Percentiles rank a stretch among this genome's conserved stretches.
These are phyloP conservation scores for Fonsecaea erecta DNA, from an alignment of 2,329 filamentous ascomycete species.

Conservation along the genomic window DNA sequence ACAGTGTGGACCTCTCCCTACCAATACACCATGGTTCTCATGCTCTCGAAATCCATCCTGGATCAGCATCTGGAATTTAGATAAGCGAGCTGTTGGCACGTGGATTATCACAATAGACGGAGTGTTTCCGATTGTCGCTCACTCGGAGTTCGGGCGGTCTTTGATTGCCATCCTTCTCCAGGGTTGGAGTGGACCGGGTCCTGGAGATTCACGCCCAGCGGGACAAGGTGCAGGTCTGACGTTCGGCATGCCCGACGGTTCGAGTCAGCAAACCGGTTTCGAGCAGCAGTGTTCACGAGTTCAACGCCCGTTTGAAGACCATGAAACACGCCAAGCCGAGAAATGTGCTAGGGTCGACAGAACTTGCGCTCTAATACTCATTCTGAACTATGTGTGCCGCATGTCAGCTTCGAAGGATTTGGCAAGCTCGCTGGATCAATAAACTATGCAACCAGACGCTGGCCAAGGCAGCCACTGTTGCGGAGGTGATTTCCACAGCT, in stretches of 20 bases:
- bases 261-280: slow-evolving; percentile 13
- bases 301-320: neutral
- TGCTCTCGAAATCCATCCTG: neutral
- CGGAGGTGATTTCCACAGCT: slow-evolving; percentile 5
- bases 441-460: neutral
- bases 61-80: neutral
- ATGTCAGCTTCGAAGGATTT: slow-evolving; percentile 29
- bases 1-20: neutral
- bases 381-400: neutral
- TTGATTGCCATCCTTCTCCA: neutral
- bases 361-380: neutral
- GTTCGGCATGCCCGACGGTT: slow-evolving; percentile 20
- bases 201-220: neutral
- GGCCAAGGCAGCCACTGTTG: slow-evolving; percentile 8
- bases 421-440: slow-evolving; percentile 5
- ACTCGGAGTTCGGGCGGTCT: slow-evolving; percentile 5
- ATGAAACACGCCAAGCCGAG: slow-evolving; percentile 15
- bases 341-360: neutral
- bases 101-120: slow-evolving; percentile 6
- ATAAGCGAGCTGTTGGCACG: slow-evolving; percentile 19
- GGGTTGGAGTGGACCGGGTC: neutral
- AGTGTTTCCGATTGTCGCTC: slow-evolving; percentile 2
- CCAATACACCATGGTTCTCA: neutral
- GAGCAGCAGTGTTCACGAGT: neutral
- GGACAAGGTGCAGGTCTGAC: slow-evolving; percentile 1